phyloP scores from a whole-genome alignment of 1,284 basidiomycete species.

The Phellopilus nigrolimitatus region DNA sequence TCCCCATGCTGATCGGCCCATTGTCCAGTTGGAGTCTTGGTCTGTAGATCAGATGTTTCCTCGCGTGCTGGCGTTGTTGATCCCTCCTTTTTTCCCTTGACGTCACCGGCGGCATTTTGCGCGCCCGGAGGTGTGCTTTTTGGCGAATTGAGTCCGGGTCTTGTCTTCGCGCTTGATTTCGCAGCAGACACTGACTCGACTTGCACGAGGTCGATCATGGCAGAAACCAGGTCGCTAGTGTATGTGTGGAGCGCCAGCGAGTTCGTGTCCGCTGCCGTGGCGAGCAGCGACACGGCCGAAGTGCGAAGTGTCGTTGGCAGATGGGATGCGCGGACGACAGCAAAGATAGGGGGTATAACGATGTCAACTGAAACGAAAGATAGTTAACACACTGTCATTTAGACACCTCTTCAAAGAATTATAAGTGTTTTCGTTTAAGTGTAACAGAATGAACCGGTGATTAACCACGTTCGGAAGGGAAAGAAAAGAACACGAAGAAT shows the following conservation, averaged over 20 bases:
- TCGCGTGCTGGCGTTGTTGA: too few species aligned
- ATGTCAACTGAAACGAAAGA: constrained; percentile 47
- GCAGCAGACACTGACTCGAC: constrained; percentile 51
- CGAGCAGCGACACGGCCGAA: constrained; percentile 80
- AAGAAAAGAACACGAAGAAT: constrained; percentile 1
- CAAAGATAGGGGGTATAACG: constrained; percentile 67
- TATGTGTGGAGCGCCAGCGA: constrained; percentile 62
- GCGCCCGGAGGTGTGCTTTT: background rate
- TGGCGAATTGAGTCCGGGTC: too few species aligned
- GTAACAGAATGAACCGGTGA: too few species aligned
- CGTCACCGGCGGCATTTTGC: constrained; percentile 5
- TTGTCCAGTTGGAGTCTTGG: too few species aligned
- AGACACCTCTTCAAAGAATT: background rate
- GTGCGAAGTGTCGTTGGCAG: constrained; percentile 73
- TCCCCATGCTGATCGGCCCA: background rate
- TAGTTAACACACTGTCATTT: background rate
- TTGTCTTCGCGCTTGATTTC: constrained; percentile 1
- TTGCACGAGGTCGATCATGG: constrained; percentile 76
- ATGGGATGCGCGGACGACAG: constrained; percentile 50
- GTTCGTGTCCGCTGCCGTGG: constrained; percentile 64
- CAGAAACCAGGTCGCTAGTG: constrained; percentile 52
- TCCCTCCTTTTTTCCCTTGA: constrained; percentile 9
- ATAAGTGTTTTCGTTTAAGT: too few species aligned
- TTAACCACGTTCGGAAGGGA: too few species aligned
- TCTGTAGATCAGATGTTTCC: too few species aligned